Evolutionary conservation across 73 alveolate genomes (phyloP).

Genomic region (Chromera velia): DNA sequence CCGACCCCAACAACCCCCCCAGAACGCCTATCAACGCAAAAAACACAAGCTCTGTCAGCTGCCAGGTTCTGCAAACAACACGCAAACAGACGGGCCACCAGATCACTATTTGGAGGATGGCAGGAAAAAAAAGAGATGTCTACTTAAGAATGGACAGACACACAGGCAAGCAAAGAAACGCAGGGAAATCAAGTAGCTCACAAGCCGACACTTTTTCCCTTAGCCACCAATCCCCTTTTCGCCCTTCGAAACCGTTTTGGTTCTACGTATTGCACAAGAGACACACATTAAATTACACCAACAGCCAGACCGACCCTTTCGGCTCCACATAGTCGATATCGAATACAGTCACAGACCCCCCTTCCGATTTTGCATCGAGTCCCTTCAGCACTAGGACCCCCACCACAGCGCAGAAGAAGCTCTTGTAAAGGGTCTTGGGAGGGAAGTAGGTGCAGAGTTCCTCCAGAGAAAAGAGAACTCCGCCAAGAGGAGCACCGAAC

Average conservation of each 20-base stretch:
- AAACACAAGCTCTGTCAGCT: not conserved
- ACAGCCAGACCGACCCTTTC: not conserved
- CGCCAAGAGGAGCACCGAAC: constrained; percentile 93
- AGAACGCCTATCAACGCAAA: not conserved
- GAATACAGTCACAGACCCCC: not conserved
- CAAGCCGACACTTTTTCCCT: no score
- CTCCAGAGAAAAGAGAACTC: constrained; percentile 85
- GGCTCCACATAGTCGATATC: not conserved
- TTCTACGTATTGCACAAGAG: no score
- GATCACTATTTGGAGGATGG: no score
- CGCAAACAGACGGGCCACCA: not conserved
- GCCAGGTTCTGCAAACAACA: not conserved
- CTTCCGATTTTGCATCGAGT: not conserved
- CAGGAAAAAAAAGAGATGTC: no score
- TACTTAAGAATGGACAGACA: no score
- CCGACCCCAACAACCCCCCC: constrained; percentile 26
- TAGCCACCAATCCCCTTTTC: no score
- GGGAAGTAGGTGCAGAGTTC: constrained; percentile 76
- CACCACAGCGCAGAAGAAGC: constrained; percentile 65
- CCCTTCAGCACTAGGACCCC: not conserved
- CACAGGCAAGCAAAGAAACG: not conserved
- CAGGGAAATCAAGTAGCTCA: no score
- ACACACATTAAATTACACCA: no score
- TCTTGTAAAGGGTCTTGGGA: constrained; percentile 73
- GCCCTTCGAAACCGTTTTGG: no score